A percentile compares a stretch with the other conserved stretches of the same genome.
Conservation (phyloP, 2,329 filamentous ascomycete genomes). For the Ophidiomyces ophidiicola region DNA sequence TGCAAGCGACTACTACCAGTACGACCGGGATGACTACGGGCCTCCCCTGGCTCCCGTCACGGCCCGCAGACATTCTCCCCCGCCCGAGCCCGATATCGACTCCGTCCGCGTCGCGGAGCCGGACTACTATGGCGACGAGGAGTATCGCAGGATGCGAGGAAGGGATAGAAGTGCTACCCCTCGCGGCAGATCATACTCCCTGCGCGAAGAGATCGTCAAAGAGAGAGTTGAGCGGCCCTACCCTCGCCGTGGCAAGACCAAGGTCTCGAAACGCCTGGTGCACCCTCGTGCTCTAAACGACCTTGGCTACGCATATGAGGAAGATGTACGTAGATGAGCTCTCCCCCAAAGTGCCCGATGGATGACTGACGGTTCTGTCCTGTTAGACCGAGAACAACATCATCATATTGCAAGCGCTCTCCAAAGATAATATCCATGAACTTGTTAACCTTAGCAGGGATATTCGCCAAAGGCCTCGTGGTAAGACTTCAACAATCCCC, state of each 20-base stretch:
- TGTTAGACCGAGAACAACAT: slow-evolving; percentile 68
- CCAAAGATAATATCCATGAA: slow-evolving; percentile 84
- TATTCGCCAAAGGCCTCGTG: slow-evolving; percentile 19
- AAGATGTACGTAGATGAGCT: slow-evolving; percentile 53
- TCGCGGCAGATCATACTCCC: slow-evolving; percentile 15
- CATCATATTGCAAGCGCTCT: slow-evolving; percentile 70
- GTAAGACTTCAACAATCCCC: neutral
- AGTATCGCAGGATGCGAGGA: slow-evolving; percentile 55
- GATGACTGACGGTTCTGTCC: slow-evolving; percentile 27
- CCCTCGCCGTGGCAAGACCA: slow-evolving; percentile 77
- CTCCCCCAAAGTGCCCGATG: slow-evolving; percentile 1
- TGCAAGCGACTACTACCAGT: slow-evolving; percentile 31
- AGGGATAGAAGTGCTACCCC: slow-evolving; percentile 29
- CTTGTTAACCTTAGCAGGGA: slow-evolving; percentile 63
- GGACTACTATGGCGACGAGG: slow-evolving; percentile 58
- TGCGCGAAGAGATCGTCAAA: slow-evolving; percentile 22
- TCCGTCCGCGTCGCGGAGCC: slow-evolving; percentile 58
- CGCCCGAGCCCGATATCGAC: slow-evolving; percentile 46
- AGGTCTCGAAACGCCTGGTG: slow-evolving; percentile 69
- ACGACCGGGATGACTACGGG: slow-evolving; percentile 27
- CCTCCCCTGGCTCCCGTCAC: slow-evolving; percentile 44
- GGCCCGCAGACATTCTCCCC: slow-evolving; percentile 46
- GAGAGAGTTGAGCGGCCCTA: slow-evolving; percentile 40
- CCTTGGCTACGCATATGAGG: slow-evolving; percentile 71
- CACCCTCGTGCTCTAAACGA: slow-evolving; percentile 71